phyloP scores from a whole-genome alignment of 139 green algal genomes.

The Coelastrella sp. region DNA sequence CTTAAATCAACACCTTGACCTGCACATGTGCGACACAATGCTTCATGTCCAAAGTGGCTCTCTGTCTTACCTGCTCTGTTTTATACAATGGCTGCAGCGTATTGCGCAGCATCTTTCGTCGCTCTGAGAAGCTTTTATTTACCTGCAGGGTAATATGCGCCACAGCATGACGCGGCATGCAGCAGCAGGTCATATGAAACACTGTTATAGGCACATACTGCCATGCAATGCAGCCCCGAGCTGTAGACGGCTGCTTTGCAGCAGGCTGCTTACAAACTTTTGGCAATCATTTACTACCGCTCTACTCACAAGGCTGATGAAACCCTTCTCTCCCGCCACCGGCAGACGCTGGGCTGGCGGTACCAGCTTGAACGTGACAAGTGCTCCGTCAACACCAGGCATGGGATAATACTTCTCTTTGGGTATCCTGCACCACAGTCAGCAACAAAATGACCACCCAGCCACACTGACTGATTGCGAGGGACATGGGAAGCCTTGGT shows the following conservation, averaged over 20 bases:
- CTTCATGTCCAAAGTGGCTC: background rate
- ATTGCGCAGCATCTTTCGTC: slow-evolving; percentile 83
- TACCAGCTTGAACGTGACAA: slow-evolving; percentile 83
- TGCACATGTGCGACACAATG: background rate
- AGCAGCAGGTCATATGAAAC: background rate
- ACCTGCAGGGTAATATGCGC: slow-evolving; percentile 32
- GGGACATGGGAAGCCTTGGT: too few relatives aligned
- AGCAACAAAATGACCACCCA: background rate
- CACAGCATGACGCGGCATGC: background rate
- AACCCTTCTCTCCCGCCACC: slow-evolving; percentile 56
- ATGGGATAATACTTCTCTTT: slow-evolving; percentile 77
- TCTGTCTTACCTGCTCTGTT: slow-evolving; percentile 52
- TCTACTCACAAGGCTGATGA: slow-evolving; percentile 61
- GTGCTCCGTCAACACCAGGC: slow-evolving; percentile 86
- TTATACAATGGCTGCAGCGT: slow-evolving; percentile 67
- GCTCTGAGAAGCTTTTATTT: slow-evolving; percentile 65
- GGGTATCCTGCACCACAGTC: slow-evolving; percentile 57
- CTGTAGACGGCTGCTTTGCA: too few relatives aligned
- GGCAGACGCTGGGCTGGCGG: slow-evolving; percentile 28
- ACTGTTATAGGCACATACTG: background rate
- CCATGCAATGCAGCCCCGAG: background rate
- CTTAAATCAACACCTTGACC: too few relatives aligned
- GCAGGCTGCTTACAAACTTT: too few relatives aligned
- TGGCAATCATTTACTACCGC: too few relatives aligned
- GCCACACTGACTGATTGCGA: background rate